Conservation (phyloP, 345 rosid genomes). For the Heritiera littoralis region DNA sequence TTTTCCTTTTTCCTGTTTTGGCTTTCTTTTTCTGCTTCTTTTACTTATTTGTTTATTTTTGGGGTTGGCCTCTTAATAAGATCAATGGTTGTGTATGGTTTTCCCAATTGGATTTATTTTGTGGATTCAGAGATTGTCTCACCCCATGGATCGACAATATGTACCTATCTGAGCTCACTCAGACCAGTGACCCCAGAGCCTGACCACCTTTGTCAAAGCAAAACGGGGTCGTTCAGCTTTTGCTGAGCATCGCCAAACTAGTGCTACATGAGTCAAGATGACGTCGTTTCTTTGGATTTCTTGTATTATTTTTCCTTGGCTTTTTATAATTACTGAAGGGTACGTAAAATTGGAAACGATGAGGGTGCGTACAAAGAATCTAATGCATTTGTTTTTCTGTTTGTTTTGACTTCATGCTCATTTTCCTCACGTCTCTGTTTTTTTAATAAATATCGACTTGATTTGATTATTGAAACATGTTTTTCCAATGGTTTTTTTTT, state of each 20-base stretch:
- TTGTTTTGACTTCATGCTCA: too few species aligned
- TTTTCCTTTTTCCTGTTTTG: slow-evolving; percentile 42
- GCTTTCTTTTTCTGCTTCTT: slow-evolving; percentile 48
- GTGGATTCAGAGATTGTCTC: slow-evolving; percentile 29
- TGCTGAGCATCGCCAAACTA: not conserved
- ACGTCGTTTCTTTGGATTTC: not conserved
- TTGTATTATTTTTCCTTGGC: not conserved
- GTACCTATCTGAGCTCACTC: slow-evolving; percentile 20
- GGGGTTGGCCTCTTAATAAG: not conserved
- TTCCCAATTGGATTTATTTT: slow-evolving; percentile 34
- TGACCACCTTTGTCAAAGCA: slow-evolving; percentile 11
- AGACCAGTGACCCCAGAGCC: not conserved
- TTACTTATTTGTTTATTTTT: slow-evolving; percentile 1
- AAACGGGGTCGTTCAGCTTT: slow-evolving; percentile 13
- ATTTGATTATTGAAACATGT: too few species aligned
- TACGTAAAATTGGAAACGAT: too few species aligned
- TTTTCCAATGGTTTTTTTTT: too few species aligned
- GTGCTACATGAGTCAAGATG: not conserved
- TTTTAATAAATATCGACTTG: too few species aligned
- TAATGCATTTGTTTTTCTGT: too few species aligned
- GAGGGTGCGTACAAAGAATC: too few species aligned
- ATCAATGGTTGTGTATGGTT: slow-evolving; percentile 8
- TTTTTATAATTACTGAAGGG: too few species aligned
- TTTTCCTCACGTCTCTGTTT: too few species aligned
- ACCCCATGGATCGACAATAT: slow-evolving; percentile 23